Evolutionary conservation across 257 asterid species (phyloP), one percentile per base, ranked within the genome.

Genomic region (Solanum bulbocastanum): DNA sequence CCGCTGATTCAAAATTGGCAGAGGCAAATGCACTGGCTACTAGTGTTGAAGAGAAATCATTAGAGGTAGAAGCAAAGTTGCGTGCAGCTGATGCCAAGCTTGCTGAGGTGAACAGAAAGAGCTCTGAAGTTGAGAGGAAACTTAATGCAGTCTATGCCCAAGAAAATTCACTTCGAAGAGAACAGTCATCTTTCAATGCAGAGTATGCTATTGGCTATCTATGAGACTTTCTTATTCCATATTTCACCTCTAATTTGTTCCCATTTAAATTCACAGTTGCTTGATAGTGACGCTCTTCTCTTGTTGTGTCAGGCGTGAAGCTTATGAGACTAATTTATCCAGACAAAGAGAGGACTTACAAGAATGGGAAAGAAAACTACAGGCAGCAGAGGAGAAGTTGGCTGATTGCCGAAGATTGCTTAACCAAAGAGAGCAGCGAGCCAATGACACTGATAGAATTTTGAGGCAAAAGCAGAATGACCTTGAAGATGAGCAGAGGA

Each of bases 381-480:
- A 91, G 86, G 98, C 91, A 90, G 94, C 95, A 78, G 99, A 96
- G 93, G 98, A 95, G 91, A 93, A 97, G 89, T 89, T 96, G 75
- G 97, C 95, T 90, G 98, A 97, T 65, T 91, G 94, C 86, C 92
- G 98, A 90, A 92, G 97, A 89, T 92, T 97, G 90, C 94, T 97
- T 89, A 96, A 96, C 90, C 95, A 94, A 92, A 94, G 99, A 92
- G 99, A 97, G 92, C 96, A 94, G 89, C 93, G 94, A 89, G 98
- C 98, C 36, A 97, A 96, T 86, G 98, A 93, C 83, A 92, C 90
- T 90, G 99, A 97, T 91, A 95, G 87, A 79, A 79, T 91, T 52
- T 89, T 93, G 92, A 94, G 93, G 90, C 94, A 93, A 69, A 97
- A 94, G 86, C 96, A 95, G 88, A 89, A 88, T 89, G 97, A 97